Percentiles rank a stretch among this genome's conserved stretches.
Evolutionary conservation across 257 asterid genomes (phyloP).

Genomic region (Solanum infundibuliforme): DNA sequence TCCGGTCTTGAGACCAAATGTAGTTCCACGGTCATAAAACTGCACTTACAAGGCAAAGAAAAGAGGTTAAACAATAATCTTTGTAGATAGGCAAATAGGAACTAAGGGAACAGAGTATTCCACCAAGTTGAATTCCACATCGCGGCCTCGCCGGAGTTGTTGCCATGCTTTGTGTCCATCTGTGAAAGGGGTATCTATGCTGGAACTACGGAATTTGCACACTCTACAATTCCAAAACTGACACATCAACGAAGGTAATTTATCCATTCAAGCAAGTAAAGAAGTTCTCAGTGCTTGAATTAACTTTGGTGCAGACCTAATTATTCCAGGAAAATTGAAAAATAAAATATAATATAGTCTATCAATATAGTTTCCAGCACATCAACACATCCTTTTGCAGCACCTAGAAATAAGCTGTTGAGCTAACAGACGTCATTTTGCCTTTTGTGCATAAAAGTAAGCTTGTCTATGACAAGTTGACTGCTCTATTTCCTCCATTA

Average conservation of each 20-base stretch:
- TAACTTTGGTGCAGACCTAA: not conserved
- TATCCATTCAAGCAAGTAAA: not conserved
- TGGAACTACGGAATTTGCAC: constrained; percentile 85
- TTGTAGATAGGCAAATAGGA: not conserved
- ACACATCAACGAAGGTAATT: not conserved
- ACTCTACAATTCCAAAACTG: constrained; percentile 47
- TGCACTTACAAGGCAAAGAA: constrained; percentile 8
- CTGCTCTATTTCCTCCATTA: not conserved
- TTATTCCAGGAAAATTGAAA: not conserved
- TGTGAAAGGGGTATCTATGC: constrained; percentile 67
- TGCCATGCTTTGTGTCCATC: constrained; percentile 81
- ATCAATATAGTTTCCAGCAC: not conserved
- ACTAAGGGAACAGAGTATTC: not conserved
- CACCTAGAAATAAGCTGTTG: not conserved
- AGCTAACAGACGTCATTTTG: not conserved
- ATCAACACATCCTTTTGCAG: not conserved
- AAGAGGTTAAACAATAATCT: not conserved
- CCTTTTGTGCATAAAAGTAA: not conserved
- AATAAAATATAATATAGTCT: not conserved
- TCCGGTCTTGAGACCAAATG: constrained; percentile 97
- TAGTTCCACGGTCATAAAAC: constrained; percentile 98
- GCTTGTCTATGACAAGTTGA: not conserved
- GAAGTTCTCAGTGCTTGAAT: not conserved
- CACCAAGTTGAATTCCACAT: constrained; percentile 93
- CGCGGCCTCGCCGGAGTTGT: constrained; percentile 89